phyloP scores from a whole-genome alignment of 306 rosid species.

The Acmispon strigosus region DNA sequence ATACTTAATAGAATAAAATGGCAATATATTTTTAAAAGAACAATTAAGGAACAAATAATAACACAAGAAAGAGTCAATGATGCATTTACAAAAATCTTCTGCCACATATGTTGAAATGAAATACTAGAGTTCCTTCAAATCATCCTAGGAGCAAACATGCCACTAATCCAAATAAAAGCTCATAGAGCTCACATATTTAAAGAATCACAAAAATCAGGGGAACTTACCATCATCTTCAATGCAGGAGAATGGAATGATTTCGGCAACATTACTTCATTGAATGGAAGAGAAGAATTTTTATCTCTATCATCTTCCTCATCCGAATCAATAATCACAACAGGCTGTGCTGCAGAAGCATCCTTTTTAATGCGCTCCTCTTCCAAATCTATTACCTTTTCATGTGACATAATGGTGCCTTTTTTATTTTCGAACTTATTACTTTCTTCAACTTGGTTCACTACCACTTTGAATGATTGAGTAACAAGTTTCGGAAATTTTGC shows the following conservation, averaged over 20 bases:
- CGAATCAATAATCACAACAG: conserved; percentile 73
- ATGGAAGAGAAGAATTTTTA: conserved; percentile 29
- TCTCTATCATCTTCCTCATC: conserved; percentile 65
- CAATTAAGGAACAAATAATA: not conserved
- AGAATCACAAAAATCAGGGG: conserved; percentile 5
- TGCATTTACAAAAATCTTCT: conserved; percentile 4
- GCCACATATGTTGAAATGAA: not conserved
- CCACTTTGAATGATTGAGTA: conserved; percentile 18
- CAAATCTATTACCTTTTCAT: conserved; percentile 42
- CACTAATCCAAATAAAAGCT: conserved; percentile 11
- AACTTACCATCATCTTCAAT: conserved; percentile 43
- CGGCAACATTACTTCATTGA: conserved; percentile 41
- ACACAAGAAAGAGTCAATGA: not conserved
- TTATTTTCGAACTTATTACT: conserved; percentile 10
- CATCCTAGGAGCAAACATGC: not conserved
- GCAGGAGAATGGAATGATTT: conserved; percentile 25
- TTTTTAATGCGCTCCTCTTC: conserved; percentile 27
- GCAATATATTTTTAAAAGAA: not conserved
- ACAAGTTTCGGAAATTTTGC: conserved; percentile 43
- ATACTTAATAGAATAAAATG: not conserved
- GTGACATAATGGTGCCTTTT: not conserved
- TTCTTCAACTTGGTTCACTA: conserved; percentile 10
- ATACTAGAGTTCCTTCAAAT: conserved; percentile 8
- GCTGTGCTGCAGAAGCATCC: conserved; percentile 17
- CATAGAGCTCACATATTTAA: not conserved